phyloP scores from a whole-genome alignment of 2,329 filamentous ascomycete species.

The Tolypocladium sp. region DNA sequence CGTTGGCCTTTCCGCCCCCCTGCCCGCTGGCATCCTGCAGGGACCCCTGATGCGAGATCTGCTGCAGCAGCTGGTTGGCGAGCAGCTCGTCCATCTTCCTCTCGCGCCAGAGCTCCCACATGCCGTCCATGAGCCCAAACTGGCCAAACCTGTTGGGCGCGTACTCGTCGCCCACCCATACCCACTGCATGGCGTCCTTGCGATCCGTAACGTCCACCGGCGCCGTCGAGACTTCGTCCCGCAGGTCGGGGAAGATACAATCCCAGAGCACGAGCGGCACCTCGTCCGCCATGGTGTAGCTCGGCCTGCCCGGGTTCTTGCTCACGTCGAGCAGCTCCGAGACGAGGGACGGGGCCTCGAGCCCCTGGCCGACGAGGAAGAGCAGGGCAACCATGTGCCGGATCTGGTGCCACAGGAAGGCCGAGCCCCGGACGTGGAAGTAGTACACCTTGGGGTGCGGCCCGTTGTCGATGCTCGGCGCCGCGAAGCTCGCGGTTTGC shows the following conservation, averaged over 20 bases:
- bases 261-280: constrained; percentile 91
- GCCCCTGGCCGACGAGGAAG: constrained; percentile 85
- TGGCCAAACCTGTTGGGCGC: constrained; percentile 52
- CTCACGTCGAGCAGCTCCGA: constrained; percentile 64
- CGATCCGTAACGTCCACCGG: constrained; percentile 6
- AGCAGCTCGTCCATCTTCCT: constrained; percentile 87
- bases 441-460: constrained; percentile 63
- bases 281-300: constrained; percentile 86
- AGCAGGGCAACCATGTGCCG: constrained; percentile 86
- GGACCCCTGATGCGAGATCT: constrained; percentile 35
- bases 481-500: constrained; percentile 25
- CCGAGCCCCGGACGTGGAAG: constrained; percentile 81
- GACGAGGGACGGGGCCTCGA: constrained; percentile 68
- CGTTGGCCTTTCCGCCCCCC: constrained; percentile 24
- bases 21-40: constrained; percentile 21
- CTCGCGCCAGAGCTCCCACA: constrained; percentile 79
- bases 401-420: constrained; percentile 98
- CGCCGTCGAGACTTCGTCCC: not conserved
- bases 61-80: constrained; percentile 62
- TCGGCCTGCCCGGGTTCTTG: constrained; percentile 65
- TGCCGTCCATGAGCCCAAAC: constrained; percentile 58
- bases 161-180: constrained; percentile 63
- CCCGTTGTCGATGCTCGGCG: constrained; percentile 6
- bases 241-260: constrained; percentile 67
- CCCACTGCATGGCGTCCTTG: constrained; percentile 63